Base-by-base conservation (phyloP, 768 basidiomycete species). In the Boletus tylopilopsis region DNA sequence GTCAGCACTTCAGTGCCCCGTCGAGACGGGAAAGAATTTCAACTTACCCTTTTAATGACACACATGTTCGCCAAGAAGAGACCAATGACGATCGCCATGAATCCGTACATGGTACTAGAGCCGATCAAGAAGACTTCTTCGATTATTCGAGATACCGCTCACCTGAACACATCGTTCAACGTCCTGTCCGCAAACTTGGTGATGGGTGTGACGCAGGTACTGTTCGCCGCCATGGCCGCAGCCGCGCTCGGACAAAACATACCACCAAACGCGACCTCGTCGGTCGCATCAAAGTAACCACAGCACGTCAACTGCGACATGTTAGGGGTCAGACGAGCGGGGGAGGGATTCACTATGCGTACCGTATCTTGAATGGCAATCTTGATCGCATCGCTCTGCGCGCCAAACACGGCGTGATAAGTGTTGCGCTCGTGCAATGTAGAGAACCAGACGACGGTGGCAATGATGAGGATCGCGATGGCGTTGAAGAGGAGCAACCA, bases 81-180 rank as follows among this genome's bases (percentile, higher is more conserved):
- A 51, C 78, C 76, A 34, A 88, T 69, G 46, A 93, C 74, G 57
- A 93, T 77, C 8, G 86, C 83, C 80, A 90, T 90, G 68, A 81
- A 94, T 34, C 90, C 91, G 67, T 92, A 94, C 27, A 86, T 72
- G 50, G 79, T 78, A 42, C 81, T 82, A 49, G 21, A 59, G 5
- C 25, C 35, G 11, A 41, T 22, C 45, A 18, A 47, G 24, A 42
- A 5, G 19, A 43, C n/a, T 16, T 24, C 36, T 16, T 19, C 30
- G 24, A 38, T 12, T 3, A 45, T 11, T 19, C 12, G 12, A 10
- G 37, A n/a, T 8, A 21, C n/a, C 19, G 35, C 35, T 80, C 68
- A 90, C 85, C 91, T 88, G 71, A 95, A 96, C 38, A 86, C 75
- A 51, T 88, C 76, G 65, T 93, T 88, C 53, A 96, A 71, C 16